Conservation (phyloP, 192 early-diverging fungal genomes). For the Cetraspora pellucida region DNA sequence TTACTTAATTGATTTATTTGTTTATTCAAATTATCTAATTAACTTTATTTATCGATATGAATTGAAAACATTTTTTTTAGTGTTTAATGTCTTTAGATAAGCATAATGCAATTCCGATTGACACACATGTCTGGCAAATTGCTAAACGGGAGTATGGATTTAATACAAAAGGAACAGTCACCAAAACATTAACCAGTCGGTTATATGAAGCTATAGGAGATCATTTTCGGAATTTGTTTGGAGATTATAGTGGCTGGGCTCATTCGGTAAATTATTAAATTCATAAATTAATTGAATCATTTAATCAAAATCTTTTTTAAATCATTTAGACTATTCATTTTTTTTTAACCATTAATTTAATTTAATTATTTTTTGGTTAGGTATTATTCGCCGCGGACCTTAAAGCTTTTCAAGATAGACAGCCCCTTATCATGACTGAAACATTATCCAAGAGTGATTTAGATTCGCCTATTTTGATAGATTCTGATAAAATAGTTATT, state of each 20-base stretch:
- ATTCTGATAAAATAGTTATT: too few relatives aligned
- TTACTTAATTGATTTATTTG: background rate
- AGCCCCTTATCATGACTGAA: background rate
- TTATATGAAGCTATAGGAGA: constrained; percentile 71
- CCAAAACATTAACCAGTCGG: constrained; percentile 67
- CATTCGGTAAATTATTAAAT: constrained; percentile 54
- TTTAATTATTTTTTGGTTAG: background rate
- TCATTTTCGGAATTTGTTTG: constrained; percentile 77
- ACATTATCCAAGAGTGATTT: too few relatives aligned
- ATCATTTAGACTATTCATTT: background rate
- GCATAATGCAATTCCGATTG: constrained; percentile 76
- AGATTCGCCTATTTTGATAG: too few relatives aligned
- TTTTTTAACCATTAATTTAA: background rate
- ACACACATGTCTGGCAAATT: constrained; percentile 97
- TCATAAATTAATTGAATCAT: background rate
- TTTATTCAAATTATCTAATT: background rate
- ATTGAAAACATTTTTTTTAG: constrained; percentile 31
- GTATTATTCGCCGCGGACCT: constrained; percentile 24
- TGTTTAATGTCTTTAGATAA: constrained; percentile 92
- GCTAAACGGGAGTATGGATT: constrained; percentile 79
- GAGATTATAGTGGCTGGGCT: constrained; percentile 80
- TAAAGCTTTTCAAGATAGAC: constrained; percentile 7
- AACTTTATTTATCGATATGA: background rate
- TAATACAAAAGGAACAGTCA: constrained; percentile 40
- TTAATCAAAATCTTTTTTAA: background rate